Evolutionary conservation across 1,284 basidiomycete genomes (phyloP), one percentile per base, ranked within the genome.

Genomic region (Puccinia horiana): DNA sequence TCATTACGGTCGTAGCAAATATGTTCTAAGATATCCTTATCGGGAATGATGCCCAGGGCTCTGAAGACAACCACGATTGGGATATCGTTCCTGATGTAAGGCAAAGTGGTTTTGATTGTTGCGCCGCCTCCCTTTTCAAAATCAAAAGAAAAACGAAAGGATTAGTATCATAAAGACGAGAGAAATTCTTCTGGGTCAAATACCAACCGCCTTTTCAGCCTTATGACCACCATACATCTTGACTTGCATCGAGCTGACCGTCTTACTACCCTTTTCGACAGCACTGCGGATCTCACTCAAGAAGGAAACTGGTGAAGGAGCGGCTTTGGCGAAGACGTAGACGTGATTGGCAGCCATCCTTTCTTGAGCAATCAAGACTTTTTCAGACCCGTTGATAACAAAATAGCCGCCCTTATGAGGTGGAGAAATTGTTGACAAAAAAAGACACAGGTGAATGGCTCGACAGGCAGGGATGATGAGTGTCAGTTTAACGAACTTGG

Each of bases 341-440:
- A 99, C 97, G 86, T 98, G 96, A 88, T 99, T 99, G 58, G 95
- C 96, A 12, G 97, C 96, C 96, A 99, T 99, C 77, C 97, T 92
- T 88, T 99, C 96, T 87, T 99, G 96, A 0, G 97, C 96, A 88
- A 99, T 99, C 84, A 99, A 90, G 40, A 99, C 96, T 88, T 99
- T 99, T 88, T 99, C 96, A 0, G 97, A 99, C 40, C 96, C 96
- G 85, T 98, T 99, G 89, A 99, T 98, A 87, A 99, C 94, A 87
- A 99, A 99, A 88, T 99, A 99, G 83, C 96, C 96, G 87, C 96
- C 96, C 80, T 94, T 85, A n/a, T 74, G 47, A 29, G 18, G n/a
- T 0, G 75, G n/a, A 2, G 35, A 70, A 52, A 47, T 49, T 75
- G 26, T 52, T 74, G 16, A 69, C 29, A 69, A 69, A 44, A 37